phyloP scores from a whole-genome alignment of 2,329 filamentous ascomycete genomes.

The Apiospora pterosperma region DNA sequence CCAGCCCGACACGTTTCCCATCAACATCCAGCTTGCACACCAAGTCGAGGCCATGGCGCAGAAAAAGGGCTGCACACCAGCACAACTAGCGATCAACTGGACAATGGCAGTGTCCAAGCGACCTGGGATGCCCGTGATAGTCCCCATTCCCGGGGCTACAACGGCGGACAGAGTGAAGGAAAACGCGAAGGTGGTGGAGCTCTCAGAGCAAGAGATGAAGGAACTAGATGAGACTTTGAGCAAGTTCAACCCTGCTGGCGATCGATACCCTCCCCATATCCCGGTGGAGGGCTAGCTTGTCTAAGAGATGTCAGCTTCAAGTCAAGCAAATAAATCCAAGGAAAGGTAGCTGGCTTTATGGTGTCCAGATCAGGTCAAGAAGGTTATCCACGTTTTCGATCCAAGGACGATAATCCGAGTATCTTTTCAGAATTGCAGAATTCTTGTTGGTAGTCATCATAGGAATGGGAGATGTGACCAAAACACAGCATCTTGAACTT shows the following conservation, averaged over 20 bases:
- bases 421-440: slow-evolving; percentile 33
- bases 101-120: slow-evolving; percentile 44
- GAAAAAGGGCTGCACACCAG: slow-evolving; percentile 56
- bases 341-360: neutral
- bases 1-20: slow-evolving; percentile 57
- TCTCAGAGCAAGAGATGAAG: slow-evolving; percentile 47
- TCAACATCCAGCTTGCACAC: slow-evolving; percentile 60
- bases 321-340: neutral
- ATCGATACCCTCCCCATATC: slow-evolving; percentile 38
- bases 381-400: slow-evolving; percentile 24
- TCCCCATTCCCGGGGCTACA: slow-evolving; percentile 66
- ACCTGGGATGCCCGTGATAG: slow-evolving; percentile 53
- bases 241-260: slow-evolving; percentile 45
- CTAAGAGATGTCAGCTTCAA: neutral
- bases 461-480: neutral
- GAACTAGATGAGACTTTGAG: slow-evolving; percentile 48
- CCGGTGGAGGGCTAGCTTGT: neutral
- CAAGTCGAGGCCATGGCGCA: slow-evolving; percentile 55
- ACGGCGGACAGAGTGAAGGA: slow-evolving; percentile 54
- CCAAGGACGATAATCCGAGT: slow-evolving; percentile 10
- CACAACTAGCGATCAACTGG: slow-evolving; percentile 68
- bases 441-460: slow-evolving; percentile 31
- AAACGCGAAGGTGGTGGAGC: slow-evolving; percentile 49
- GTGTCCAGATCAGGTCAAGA: slow-evolving; percentile 26
- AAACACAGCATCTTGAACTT: neutral